Evolutionary conservation across 2,329 filamentous ascomycete genomes (phyloP), one percentile per base, ranked within the genome.

Genomic region (Lasiodiplodia gonubiensis): DNA sequence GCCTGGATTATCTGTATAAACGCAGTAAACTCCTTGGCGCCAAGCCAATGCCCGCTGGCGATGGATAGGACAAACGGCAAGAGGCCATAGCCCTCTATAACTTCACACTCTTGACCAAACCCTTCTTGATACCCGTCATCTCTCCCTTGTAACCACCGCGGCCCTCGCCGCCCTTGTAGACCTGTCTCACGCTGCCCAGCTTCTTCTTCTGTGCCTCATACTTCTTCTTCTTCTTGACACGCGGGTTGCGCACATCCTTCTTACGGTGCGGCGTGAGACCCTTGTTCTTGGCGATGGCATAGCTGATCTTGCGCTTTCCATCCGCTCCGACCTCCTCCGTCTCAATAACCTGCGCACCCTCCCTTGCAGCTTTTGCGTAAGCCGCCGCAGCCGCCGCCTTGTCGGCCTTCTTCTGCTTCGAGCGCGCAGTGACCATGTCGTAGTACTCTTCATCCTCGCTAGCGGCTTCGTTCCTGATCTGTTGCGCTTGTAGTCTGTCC

Each of bases 191-290:
- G 77, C 91, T 94, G 74, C 88, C 89, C 76, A 98, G 81, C 86
- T 98, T 97, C 92, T 97, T 98, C 87, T 94, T 91, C 86, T 97
- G 97, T 80, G 93, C 91, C 77, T 96, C 93, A 79, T 89, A 99
- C 88, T 93, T 93, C 88, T 93, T 93, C 81, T 93, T 89, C 90
- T 97, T 98, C 90, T 98, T 99, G 71, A 98, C 94, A 78, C 95
- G 86, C 42, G 95, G 94, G 82, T 99, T 99, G 70, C 94, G 86
- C 68, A 93, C 91, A 73, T 97, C 94, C 88, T 99, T 98, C 86
- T 91, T 96, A 70, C 94, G 86, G 80, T 91, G 90, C 55, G 94
- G 93, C 68, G 92, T 90, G 70, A 99, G 83, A 37, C 95, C 95
- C 86, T 97, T 97, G 82, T 99, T 99, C 88, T 98, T 97, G 82